phyloP scores from a whole-genome alignment of 441 rosid species.

The Euphorbia celastroides region DNA sequence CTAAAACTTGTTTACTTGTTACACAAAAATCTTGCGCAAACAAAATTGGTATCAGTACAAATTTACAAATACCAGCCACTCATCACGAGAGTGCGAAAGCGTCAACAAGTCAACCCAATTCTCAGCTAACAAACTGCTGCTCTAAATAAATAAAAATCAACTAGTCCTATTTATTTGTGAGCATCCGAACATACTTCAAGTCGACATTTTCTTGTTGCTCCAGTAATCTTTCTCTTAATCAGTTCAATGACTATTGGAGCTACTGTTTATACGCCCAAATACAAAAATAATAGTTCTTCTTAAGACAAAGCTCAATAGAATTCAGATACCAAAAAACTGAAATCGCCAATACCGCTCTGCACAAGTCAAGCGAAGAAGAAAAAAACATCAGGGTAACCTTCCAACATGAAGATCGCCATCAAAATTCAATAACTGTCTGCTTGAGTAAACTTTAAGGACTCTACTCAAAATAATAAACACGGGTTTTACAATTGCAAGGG shows the following conservation, averaged over 20 bases:
- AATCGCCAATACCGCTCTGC: constrained; percentile 23
- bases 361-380: background rate
- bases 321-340: constrained; percentile 6
- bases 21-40: background rate
- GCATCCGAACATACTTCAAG: background rate
- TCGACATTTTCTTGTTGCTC: constrained; percentile 11
- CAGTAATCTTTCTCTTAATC: background rate
- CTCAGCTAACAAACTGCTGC: background rate
- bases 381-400: too few species aligned
- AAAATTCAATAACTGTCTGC: too few species aligned
- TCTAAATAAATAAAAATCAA: background rate
- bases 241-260: constrained; percentile 3
- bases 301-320: constrained; percentile 1
- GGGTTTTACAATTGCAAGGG: background rate
- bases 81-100: background rate
- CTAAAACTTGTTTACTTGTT: too few species aligned
- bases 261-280: constrained; percentile 19
- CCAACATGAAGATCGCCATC: too few species aligned
- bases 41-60: background rate
- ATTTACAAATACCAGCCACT: constrained; percentile 11
- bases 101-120: too few species aligned
- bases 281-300: constrained; percentile 2
- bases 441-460: background rate
- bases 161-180: constrained; percentile 23
- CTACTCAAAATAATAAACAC: background rate